These are phyloP conservation scores for Fusarium neocosmosporiellum DNA, from an alignment of 2,329 filamentous ascomycete species.

Conservation along the genomic window DNA sequence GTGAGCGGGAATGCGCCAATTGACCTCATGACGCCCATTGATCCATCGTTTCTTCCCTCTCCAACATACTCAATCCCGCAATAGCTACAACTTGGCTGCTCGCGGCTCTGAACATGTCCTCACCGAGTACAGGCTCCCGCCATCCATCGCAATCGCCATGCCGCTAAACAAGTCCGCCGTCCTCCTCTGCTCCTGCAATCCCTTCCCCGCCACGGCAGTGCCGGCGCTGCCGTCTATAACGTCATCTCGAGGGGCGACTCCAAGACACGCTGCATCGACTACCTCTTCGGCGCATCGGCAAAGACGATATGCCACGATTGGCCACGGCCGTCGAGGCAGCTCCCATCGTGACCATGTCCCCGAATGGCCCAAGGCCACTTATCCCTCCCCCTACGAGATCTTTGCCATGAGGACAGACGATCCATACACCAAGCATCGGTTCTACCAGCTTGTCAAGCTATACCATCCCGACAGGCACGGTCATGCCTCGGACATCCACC, in stretches of 20 bases:
- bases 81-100: slow-evolving; percentile 20
- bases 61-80: slow-evolving; percentile 39
- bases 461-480: slow-evolving; percentile 86
- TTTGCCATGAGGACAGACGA: slow-evolving; percentile 69
- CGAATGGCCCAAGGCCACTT: slow-evolving; percentile 59
- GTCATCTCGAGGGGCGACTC: slow-evolving; percentile 33
- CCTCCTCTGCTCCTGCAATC: slow-evolving; percentile 36
- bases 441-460: slow-evolving; percentile 92
- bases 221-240: slow-evolving; percentile 34
- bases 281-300: slow-evolving; percentile 7
- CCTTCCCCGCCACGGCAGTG: slow-evolving; percentile 22
- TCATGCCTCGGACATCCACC: slow-evolving; percentile 41
- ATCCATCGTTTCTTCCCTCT: slow-evolving; percentile 26
- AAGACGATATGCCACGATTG: slow-evolving; percentile 39
- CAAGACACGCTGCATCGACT: slow-evolving; percentile 11
- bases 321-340: slow-evolving; percentile 10
- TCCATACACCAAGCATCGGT: slow-evolving; percentile 84
- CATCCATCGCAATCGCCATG: slow-evolving; percentile 30
- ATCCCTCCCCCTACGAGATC: slow-evolving; percentile 91
- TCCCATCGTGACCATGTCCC: slow-evolving; percentile 27
- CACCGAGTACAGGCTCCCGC: slow-evolving; percentile 17
- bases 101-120: slow-evolving; percentile 33
- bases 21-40: slow-evolving; percentile 24
- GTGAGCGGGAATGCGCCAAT: slow-evolving; percentile 25
- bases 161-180: slow-evolving; percentile 34